Base-by-base conservation (phyloP, 495 filamentous ascomycete species). In the Aspergillus mulundensis region DNA sequence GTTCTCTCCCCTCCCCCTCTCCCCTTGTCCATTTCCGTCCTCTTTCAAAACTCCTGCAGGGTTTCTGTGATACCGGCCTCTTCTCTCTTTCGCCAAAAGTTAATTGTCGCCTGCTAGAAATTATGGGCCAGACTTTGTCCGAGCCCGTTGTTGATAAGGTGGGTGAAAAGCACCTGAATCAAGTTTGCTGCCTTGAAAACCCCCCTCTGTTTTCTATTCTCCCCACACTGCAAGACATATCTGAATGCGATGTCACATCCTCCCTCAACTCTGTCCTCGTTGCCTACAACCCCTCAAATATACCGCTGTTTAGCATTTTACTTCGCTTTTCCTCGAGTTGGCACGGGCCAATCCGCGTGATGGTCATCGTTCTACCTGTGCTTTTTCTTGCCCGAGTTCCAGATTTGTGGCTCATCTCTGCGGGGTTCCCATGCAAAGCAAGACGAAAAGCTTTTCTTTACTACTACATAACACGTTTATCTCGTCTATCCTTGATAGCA, bases 61-160 rank as follows among this genome's bases (percentile, higher is more conserved):
- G 48, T 49, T 54, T 50, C 45, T 60, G 54, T 51, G 47, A 53
- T 19, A 46, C 51, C 48, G 50, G 34, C 41, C 54, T 43, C 16
- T 41, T 20, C 15, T 47, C 20, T 12, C 42, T 19, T 30, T 18
- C 25, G 40, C 46, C 10, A 50, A 56, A 45, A 53, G 53, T 56
- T 56, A 49, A 56, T 59, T 58, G 53, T 24, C 39, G 54, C 36
- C 47, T 41, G 40, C 44, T 56, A 60, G 56, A 60, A 61, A 65
- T 61, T 42, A 98, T 98, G 94, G 94, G 94, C 84, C 94, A 98
- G 83, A 98, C 94, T 71, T 87, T 98, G 68, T 97, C 94, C 70
- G 95, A 98, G 81, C 94, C 94, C 49, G 93, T 97, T 64, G 87
- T 95, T 61, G 94, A 97, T 66, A 98, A 98, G 91, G 94, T 98